Base-by-base conservation (phyloP, 352 stramenopile genomes). In the Phytophthora capsici region DNA sequence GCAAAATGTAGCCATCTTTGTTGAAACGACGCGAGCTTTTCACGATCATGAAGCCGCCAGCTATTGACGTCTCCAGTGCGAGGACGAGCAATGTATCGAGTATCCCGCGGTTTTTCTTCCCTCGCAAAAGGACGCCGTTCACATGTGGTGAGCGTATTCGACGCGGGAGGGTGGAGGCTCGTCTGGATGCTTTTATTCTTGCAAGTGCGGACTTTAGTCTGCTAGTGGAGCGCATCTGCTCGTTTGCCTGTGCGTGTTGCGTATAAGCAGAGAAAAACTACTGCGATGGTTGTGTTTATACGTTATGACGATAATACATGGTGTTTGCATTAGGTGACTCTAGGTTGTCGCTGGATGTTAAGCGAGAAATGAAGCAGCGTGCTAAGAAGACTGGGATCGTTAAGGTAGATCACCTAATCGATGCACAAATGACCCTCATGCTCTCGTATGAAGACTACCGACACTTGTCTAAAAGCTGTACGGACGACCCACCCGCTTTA, bases 31-130 rank as follows among this genome's bases (percentile, higher is more conserved):
- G 20, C 28, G 1, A 30, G 37, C 20, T 19, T 19, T n/a, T n/a
- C n/a, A n/a, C n/a, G n/a, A n/a, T n/a, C n/a, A 37, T 47, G 28
- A 14, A 23, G 4, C 22, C 44, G 34, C 22, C 44, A 36, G 43
- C 32, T 46, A 22, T 50, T 46, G 46, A 48, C 6, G 19, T 32
- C 26, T 4, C 30, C 14, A 32, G 17, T 6, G 22, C 20, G 16
- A 28, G 52, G 19, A 70, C 45, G 9, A 51, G 20, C 1, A 26
- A 19, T 13, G 25, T 36, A 12, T 66, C 50, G 14, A 73, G 49
- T 43, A 75, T 88, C 55, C 77, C 80, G 26, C 69, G 69, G 4
- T 86, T 88, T 63, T 88, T 85, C 43, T 84, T 69, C 34, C 65
- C 72, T 12, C 64, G 64, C 7, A 67, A 67, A 14, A 51, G 64